phyloP scores from a whole-genome alignment of 306 rosid species.

The cucumber (Cucumis sativus) region Cucumber_9930_V3 NC_026655.2:1908001-1908500 shows the following conservation, averaged over 20 bases:
- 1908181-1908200: neutral
- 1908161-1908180: neutral
- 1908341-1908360: neutral
- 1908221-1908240: neutral
- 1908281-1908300: neutral
- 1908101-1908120: neutral
- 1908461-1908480: neutral
- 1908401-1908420: neutral
- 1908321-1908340: neutral
- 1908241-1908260: neutral
- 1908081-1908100: neutral
- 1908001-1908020: neutral
- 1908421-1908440: neutral
- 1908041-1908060: slow-evolving; percentile 7
- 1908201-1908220: neutral
- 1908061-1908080: slow-evolving; percentile 2
- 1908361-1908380: neutral
- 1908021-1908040: slow-evolving; percentile 17
- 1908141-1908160: neutral
- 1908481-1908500: neutral
- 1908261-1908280: neutral
- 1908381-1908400: neutral
- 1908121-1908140: neutral
- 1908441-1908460: neutral
- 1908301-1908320: neutral